Evolutionary conservation across 371 early-diverging fungal species (phyloP).

Genomic region (Actinomortierella ambigua): DNA sequence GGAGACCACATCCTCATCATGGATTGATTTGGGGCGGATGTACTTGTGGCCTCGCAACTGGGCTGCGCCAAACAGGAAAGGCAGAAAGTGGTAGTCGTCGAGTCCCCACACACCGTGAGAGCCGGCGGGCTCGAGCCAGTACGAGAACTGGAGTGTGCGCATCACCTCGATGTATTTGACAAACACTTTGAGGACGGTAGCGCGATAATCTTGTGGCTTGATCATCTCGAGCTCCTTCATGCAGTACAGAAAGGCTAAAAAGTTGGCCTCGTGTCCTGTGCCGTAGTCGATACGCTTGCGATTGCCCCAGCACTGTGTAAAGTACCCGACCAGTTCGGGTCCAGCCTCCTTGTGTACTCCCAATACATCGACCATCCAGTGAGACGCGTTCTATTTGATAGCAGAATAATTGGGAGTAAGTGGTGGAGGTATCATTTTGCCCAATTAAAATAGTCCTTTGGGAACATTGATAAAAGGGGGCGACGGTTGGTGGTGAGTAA

Average conservation of each 20-base stretch:
- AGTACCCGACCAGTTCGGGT: constrained; percentile 80
- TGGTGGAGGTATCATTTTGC: background rate
- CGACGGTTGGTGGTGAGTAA: background rate
- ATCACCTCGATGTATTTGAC: constrained; percentile 88
- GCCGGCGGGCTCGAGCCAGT: constrained; percentile 99
- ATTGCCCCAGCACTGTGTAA: constrained; percentile 94
- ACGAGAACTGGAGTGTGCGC: constrained; percentile 88
- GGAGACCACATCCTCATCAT: constrained; percentile 80
- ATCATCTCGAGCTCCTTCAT: constrained; percentile 77
- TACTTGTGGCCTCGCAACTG: constrained; percentile 85
- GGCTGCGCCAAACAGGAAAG: constrained; percentile 94
- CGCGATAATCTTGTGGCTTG: constrained; percentile 65
- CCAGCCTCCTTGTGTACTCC: constrained; percentile 55
- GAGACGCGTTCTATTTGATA: constrained; percentile 33
- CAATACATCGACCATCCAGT: constrained; percentile 49
- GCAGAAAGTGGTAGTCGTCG: constrained; percentile 98
- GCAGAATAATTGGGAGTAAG: background rate
- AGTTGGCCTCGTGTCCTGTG: constrained; percentile 99
- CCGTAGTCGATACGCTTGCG: constrained; percentile 98
- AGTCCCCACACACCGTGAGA: constrained; percentile 99
- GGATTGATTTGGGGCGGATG: constrained; percentile 88
- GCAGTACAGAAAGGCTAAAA: constrained; percentile 92
- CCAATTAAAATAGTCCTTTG: background rate
- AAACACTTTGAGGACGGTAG: constrained; percentile 85
- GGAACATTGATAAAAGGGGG: background rate